phyloP scores from a whole-genome alignment of 345 rosid genomes.

The Ceriops zippeliana region DNA sequence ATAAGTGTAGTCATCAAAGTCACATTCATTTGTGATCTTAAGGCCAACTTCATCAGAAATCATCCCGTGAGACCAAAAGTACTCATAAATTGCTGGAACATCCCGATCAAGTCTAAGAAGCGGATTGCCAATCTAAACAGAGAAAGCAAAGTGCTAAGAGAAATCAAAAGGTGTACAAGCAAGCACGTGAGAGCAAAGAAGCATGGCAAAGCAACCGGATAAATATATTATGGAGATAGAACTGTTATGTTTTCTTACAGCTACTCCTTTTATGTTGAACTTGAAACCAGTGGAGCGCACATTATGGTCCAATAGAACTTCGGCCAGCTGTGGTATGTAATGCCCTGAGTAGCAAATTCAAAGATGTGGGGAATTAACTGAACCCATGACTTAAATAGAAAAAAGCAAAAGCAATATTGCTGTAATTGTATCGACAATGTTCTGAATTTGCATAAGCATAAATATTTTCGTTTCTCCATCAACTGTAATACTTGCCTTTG shows the following conservation, averaged over 20 bases:
- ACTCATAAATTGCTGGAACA: conserved; percentile 63
- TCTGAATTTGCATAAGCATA: too few relatives aligned
- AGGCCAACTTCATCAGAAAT: conserved; percentile 88
- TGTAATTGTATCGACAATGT: too few relatives aligned
- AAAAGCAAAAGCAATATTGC: too few relatives aligned
- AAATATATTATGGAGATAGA: neutral
- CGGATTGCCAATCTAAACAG: conserved; percentile 78
- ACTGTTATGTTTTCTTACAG: conserved; percentile 51
- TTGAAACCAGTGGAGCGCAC: conserved; percentile 53
- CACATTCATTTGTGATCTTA: conserved; percentile 62
- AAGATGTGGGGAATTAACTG: too few relatives aligned
- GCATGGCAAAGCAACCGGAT: too few relatives aligned
- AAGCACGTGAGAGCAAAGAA: too few relatives aligned
- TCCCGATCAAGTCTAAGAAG: conserved; percentile 80
- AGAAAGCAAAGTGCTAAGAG: neutral
- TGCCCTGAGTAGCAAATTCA: conserved; percentile 51
- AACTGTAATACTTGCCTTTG: neutral
- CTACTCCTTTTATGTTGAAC: conserved; percentile 90
- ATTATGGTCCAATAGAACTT: conserved; percentile 64
- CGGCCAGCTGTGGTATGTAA: conserved; percentile 85
- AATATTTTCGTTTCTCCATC: too few relatives aligned
- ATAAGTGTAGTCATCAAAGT: conserved; percentile 68
- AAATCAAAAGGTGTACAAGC: too few relatives aligned
- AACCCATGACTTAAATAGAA: too few relatives aligned
- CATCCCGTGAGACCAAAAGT: conserved; percentile 96